Conservation (phyloP, 805 yeast species). For the Yarrowia sp. region DNA sequence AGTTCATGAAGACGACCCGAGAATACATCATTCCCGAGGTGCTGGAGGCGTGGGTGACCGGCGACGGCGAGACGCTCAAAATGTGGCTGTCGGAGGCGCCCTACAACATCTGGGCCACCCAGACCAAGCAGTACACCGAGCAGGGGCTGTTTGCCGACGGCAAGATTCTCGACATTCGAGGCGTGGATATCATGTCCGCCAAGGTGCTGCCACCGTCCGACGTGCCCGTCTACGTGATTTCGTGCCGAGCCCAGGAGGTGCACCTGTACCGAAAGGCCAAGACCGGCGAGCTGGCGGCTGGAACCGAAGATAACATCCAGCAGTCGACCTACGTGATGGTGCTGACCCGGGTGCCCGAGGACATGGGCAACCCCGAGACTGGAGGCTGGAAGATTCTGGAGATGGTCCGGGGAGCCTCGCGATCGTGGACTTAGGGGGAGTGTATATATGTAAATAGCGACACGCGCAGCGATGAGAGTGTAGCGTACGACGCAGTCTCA, state of each 20-base stretch:
- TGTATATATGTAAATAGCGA: slow-evolving; percentile 38
- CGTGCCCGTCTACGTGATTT: slow-evolving; percentile 88
- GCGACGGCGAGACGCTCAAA: slow-evolving; percentile 82
- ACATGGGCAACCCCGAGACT: slow-evolving; percentile 85
- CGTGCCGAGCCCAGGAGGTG: slow-evolving; percentile 96
- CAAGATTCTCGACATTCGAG: slow-evolving; percentile 89
- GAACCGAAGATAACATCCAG: slow-evolving; percentile 90
- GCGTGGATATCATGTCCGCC: slow-evolving; percentile 89
- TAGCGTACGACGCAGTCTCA: no score
- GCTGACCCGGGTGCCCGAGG: slow-evolving; percentile 89
- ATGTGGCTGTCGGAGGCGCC: slow-evolving; percentile 98
- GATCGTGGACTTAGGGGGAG: slow-evolving; percentile 68
- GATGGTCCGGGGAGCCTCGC: slow-evolving; percentile 91
- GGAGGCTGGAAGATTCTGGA: slow-evolving; percentile 98
- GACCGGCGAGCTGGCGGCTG: slow-evolving; percentile 95
- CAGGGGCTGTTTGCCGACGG: slow-evolving; percentile 93
- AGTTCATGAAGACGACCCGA: slow-evolving; percentile 81
- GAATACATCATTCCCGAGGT: slow-evolving; percentile 94
- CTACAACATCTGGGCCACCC: slow-evolving; percentile 90
- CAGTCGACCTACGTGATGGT: slow-evolving; percentile 97
- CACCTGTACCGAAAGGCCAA: slow-evolving; percentile 86
- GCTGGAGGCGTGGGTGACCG: slow-evolving; percentile 91
- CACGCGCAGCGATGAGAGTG: no score
- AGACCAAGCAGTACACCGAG: slow-evolving; percentile 88
- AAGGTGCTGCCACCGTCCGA: slow-evolving; percentile 89